These are phyloP conservation scores for Fomitopsis pulvina DNA, from an alignment of 768 basidiomycete species.

Conservation along the genomic window DNA sequence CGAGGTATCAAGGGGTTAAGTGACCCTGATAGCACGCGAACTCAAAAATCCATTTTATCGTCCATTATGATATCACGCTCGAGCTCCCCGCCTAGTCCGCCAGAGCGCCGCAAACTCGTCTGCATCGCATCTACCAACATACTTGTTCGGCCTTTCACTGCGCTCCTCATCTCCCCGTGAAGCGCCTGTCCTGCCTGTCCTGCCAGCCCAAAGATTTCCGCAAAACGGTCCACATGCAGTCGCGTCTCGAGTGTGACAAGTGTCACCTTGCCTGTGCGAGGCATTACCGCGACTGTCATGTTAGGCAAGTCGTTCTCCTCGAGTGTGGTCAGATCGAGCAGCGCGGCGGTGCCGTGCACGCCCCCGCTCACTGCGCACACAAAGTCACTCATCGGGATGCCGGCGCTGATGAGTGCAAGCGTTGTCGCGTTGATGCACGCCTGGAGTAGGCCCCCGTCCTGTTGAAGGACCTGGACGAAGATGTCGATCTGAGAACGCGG, in stretches of 20 bases:
- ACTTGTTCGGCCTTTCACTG: constrained; percentile 57
- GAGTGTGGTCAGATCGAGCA: constrained; percentile 81
- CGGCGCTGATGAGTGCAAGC: constrained; percentile 83
- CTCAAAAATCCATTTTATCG: constrained; percentile 3
- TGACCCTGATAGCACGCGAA: neutral
- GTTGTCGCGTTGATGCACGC: constrained; percentile 78
- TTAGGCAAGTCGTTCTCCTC: constrained; percentile 92
- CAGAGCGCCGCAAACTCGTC: constrained; percentile 30
- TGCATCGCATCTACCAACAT: constrained; percentile 59
- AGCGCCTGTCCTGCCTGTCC: constrained; percentile 72
- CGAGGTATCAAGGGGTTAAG: constrained; percentile 17
- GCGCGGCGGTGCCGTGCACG: constrained; percentile 70
- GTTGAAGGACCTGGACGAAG: constrained; percentile 86
- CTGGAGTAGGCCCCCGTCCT: constrained; percentile 74
- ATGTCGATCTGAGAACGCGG: constrained; percentile 93
- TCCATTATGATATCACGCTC: constrained; percentile 21
- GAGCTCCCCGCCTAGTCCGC: constrained; percentile 10
- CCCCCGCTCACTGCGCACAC: constrained; percentile 81
- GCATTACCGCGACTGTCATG: constrained; percentile 85
- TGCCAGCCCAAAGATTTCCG: constrained; percentile 78
- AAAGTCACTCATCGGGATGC: constrained; percentile 87
- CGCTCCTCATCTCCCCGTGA: constrained; percentile 76
- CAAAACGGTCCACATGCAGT: constrained; percentile 88
- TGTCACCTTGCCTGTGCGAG: constrained; percentile 78
- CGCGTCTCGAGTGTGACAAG: constrained; percentile 92